phyloP scores from a whole-genome alignment of 805 yeast species.

The Saccharomycopsis sp. region DNA sequence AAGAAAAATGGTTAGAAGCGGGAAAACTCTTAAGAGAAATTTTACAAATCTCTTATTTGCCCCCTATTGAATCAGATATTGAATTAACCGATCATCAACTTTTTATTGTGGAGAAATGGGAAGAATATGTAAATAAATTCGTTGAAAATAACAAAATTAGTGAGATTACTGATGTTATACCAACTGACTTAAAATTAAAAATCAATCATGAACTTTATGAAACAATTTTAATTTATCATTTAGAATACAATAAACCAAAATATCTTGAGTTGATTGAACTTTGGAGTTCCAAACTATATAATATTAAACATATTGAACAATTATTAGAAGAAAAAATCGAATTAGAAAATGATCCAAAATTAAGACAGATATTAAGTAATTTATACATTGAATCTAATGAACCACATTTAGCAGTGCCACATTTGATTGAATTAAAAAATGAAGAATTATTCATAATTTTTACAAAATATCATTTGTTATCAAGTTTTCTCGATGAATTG shows the following conservation, averaged over 20 bases:
- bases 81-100: slow-evolving; percentile 13
- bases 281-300: slow-evolving; percentile 55
- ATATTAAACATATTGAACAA: slow-evolving; percentile 32
- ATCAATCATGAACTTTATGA: slow-evolving; percentile 33
- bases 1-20: slow-evolving; percentile 46
- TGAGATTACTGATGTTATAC: slow-evolving; percentile 44
- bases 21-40: slow-evolving; percentile 37
- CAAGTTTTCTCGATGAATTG: slow-evolving; percentile 35
- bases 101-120: slow-evolving; percentile 44
- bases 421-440: slow-evolving; percentile 49
- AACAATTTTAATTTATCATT: slow-evolving; percentile 35
- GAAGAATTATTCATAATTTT: slow-evolving; percentile 45
- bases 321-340: slow-evolving; percentile 38
- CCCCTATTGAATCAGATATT: slow-evolving; percentile 19
- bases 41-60: slow-evolving; percentile 21
- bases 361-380: slow-evolving; percentile 38
- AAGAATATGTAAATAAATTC: slow-evolving; percentile 46
- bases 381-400: slow-evolving; percentile 49
- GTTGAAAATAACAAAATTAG: slow-evolving; percentile 35
- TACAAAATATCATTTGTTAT: slow-evolving; percentile 51
- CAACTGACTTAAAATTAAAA: slow-evolving; percentile 32
- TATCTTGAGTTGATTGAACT: slow-evolving; percentile 33
- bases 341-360: slow-evolving; percentile 22
- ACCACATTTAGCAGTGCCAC: slow-evolving; percentile 53
- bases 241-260: slow-evolving; percentile 26